Evolutionary conservation across 352 stramenopile genomes (phyloP).

Genomic region (Phytophthora constricta): DNA sequence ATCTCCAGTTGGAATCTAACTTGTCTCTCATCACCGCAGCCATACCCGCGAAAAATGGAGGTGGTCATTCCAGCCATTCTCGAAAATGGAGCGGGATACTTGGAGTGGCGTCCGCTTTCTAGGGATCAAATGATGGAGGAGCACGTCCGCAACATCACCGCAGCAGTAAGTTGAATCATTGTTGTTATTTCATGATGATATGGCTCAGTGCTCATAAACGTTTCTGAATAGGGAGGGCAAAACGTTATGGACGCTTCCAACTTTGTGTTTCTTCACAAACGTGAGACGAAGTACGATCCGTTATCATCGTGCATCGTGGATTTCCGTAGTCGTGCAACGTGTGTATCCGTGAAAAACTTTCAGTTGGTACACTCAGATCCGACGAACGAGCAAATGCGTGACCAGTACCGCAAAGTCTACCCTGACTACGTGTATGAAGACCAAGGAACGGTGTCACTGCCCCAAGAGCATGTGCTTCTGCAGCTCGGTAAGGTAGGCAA

Average conservation of each 20-base stretch:
- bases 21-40: conserved; percentile 26
- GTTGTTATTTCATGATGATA: not conserved
- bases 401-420: conserved; percentile 75
- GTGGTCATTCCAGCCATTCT: conserved; percentile 78
- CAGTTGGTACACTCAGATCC: conserved; percentile 90
- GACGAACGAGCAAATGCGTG: conserved; percentile 66
- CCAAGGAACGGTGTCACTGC: conserved; percentile 82
- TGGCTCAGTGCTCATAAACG: conserved; percentile 5
- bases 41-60: conserved; percentile 84
- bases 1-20: not conserved
- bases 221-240: conserved; percentile 58
- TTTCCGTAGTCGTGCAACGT: conserved; percentile 91
- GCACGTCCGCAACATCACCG: conserved; percentile 65
- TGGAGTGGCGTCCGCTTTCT: conserved; percentile 78
- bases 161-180: conserved; percentile 44
- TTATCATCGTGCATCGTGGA: conserved; percentile 93
- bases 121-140: conserved; percentile 85
- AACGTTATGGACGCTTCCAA: conserved; percentile 83
- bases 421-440: conserved; percentile 83
- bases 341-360: conserved; percentile 93
- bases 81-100: conserved; percentile 62
- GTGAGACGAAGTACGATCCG: conserved; percentile 91
- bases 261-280: conserved; percentile 86
- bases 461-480: conserved; percentile 84
- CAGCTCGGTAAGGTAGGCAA: conserved; percentile 91